A percentile compares a stretch with the other conserved stretches of the same genome.
Conservation (phyloP, 2,329 filamentous ascomycete species). For the Fonsecaea nubica region DNA sequence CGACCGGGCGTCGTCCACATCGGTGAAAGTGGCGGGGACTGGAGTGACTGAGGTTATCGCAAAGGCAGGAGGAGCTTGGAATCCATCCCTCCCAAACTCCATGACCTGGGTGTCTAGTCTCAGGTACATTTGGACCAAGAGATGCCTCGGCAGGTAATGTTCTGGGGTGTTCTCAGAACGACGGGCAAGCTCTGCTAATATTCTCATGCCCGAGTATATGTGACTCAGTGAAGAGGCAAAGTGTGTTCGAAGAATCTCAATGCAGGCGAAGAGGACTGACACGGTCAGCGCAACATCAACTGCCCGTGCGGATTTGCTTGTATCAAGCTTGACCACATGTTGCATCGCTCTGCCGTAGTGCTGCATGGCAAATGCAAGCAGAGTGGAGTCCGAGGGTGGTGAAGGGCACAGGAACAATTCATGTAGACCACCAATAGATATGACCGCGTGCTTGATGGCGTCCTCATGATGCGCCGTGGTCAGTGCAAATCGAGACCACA, state of each 20-base stretch:
- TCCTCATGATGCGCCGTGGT: slow-evolving; percentile 12
- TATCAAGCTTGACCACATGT: slow-evolving; percentile 10
- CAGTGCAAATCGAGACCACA: slow-evolving; percentile 21
- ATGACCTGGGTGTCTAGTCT: slow-evolving; percentile 22
- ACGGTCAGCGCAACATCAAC: slow-evolving; percentile 21
- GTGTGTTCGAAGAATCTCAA: slow-evolving; percentile 20
- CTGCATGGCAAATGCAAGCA: slow-evolving; percentile 15
- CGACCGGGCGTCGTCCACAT: neutral
- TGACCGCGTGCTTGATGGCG: slow-evolving; percentile 20
- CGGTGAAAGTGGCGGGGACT: neutral
- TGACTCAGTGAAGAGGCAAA: slow-evolving; percentile 21
- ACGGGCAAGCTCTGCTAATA: slow-evolving; percentile 9
- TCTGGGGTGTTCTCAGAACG: neutral
- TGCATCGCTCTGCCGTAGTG: slow-evolving; percentile 25
- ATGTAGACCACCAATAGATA: slow-evolving; percentile 18
- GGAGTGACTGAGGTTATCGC: neutral
- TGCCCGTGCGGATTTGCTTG: neutral
- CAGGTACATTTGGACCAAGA: slow-evolving; percentile 11
- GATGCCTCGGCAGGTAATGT: slow-evolving; percentile 3
- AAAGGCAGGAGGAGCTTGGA: slow-evolving; percentile 13
- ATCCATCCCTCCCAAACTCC: slow-evolving; percentile 16
- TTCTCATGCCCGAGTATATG: slow-evolving; percentile 7
- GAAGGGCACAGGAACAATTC: slow-evolving; percentile 9
- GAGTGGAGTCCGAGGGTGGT: neutral
- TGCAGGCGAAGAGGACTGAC: slow-evolving; percentile 24